Evolutionary conservation across 352 stramenopile genomes (phyloP).

Genomic region (Phytophthora tentaculata): DNA sequence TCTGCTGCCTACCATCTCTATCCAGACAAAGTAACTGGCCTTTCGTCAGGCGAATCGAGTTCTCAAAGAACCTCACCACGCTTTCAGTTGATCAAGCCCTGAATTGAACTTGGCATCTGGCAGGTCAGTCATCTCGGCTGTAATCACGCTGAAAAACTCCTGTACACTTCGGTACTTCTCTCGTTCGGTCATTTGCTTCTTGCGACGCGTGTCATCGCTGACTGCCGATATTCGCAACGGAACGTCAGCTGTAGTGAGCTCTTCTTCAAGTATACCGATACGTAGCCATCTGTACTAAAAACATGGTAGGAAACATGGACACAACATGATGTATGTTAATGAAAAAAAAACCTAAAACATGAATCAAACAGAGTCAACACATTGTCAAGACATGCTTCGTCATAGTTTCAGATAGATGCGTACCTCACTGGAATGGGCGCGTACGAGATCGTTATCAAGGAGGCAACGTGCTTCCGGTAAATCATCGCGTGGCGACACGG

Average conservation of each 20-base stretch:
- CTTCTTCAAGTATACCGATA: no score
- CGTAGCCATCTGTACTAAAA: not conserved
- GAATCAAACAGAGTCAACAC: not conserved
- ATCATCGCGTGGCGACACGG: no score
- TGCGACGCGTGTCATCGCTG: not conserved
- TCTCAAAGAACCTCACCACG: not conserved
- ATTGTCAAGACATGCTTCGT: not conserved
- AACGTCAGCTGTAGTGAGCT: no score
- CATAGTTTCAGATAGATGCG: no score
- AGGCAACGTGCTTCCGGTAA: no score
- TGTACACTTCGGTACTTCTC: not conserved
- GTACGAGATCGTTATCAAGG: no score
- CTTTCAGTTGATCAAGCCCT: not conserved
- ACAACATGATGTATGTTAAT: not conserved
- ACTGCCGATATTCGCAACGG: no score
- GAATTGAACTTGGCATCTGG: not conserved
- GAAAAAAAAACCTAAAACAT: no score
- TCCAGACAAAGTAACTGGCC: no score
- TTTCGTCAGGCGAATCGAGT: no score
- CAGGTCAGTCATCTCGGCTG: not conserved
- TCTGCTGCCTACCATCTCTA: no score
- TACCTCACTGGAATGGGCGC: no score
- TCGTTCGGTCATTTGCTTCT: not conserved
- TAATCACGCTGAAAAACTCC: not conserved
- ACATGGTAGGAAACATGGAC: not conserved